These are phyloP conservation scores for Obelidium mucronatum DNA, from an alignment of 192 early-diverging fungal species.

Conservation along the genomic window DNA sequence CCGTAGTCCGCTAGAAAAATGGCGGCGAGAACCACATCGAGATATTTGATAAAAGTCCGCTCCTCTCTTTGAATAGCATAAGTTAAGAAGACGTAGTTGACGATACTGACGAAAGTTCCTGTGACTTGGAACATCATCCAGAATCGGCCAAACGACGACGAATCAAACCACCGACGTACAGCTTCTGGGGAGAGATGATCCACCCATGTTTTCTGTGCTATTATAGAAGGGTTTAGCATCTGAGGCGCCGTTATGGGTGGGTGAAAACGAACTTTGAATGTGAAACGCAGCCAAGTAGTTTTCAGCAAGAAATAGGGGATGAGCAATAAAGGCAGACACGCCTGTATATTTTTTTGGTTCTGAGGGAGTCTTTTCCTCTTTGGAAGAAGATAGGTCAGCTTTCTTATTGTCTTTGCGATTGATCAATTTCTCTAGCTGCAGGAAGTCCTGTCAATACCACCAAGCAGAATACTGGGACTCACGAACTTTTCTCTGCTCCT, in stretches of 20 bases:
- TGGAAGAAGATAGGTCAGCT: not conserved
- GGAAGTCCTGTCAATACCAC: not conserved
- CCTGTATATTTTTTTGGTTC: not conserved
- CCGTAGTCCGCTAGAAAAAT: slow-evolving; percentile 58
- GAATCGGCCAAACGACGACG: slow-evolving; percentile 44
- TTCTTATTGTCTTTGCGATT: slow-evolving; percentile 3
- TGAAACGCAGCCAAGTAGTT: slow-evolving; percentile 49
- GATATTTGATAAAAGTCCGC: slow-evolving; percentile 47
- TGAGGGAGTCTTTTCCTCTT: not conserved
- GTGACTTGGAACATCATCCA: slow-evolving; percentile 66
- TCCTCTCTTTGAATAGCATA: slow-evolving; percentile 39
- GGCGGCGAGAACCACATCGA: slow-evolving; percentile 53
- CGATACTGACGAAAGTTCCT: slow-evolving; percentile 53
- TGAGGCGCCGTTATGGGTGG: too few relatives aligned
- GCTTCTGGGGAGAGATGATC: slow-evolving; percentile 55
- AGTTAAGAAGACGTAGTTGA: slow-evolving; percentile 62
- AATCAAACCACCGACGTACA: slow-evolving; percentile 51
- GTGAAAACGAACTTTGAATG: too few relatives aligned
- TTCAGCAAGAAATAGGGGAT: slow-evolving; percentile 45
- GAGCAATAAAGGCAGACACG: slow-evolving; percentile 20
- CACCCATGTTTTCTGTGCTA: slow-evolving; percentile 52
- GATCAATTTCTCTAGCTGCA: slow-evolving; percentile 28
- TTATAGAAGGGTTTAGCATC: too few relatives aligned
- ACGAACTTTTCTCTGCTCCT: slow-evolving; percentile 47
- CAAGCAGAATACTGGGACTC: not conserved